These are phyloP conservation scores for Sugiyamaella japonica DNA, from an alignment of 1,139 yeast species.

Conservation along the genomic window DNA sequence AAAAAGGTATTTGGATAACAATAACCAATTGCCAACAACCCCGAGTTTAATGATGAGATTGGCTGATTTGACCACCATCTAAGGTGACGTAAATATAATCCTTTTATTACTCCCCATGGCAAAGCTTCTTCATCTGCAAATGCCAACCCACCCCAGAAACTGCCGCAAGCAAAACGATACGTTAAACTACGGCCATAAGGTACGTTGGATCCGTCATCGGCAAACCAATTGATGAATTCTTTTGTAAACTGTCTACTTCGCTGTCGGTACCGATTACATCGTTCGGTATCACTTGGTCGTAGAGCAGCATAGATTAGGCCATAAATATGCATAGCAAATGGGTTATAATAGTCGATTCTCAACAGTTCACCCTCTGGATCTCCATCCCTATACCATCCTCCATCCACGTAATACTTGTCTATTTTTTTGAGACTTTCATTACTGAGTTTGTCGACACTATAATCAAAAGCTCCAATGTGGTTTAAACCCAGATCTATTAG, in stretches of 20 bases:
- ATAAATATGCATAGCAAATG: constrained; percentile 40
- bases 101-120: constrained; percentile 36
- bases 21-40: constrained; percentile 36
- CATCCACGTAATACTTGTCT: constrained; percentile 34
- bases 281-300: constrained; percentile 27
- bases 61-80: constrained; percentile 40
- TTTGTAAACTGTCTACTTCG: constrained; percentile 33
- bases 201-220: constrained; percentile 35
- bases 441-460: constrained; percentile 23
- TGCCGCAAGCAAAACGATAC: constrained; percentile 37
- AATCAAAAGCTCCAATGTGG: constrained; percentile 30
- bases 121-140: constrained; percentile 28
- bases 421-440: constrained; percentile 30
- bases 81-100: constrained; percentile 33
- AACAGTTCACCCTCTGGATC: constrained; percentile 20
- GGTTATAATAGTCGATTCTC: constrained; percentile 38
- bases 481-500: constrained; percentile 36
- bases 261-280: constrained; percentile 26
- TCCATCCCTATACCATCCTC: constrained; percentile 42
- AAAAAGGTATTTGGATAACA: constrained; percentile 37
- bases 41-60: constrained; percentile 29
- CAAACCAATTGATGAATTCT: constrained; percentile 34
- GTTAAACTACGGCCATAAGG: constrained; percentile 40
- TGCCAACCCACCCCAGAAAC: constrained; percentile 39
- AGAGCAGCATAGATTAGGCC: constrained; percentile 32